Evolutionary conservation across 2,329 filamentous ascomycete species (phyloP).

Genomic region (Diplocarpon rosae): DNA sequence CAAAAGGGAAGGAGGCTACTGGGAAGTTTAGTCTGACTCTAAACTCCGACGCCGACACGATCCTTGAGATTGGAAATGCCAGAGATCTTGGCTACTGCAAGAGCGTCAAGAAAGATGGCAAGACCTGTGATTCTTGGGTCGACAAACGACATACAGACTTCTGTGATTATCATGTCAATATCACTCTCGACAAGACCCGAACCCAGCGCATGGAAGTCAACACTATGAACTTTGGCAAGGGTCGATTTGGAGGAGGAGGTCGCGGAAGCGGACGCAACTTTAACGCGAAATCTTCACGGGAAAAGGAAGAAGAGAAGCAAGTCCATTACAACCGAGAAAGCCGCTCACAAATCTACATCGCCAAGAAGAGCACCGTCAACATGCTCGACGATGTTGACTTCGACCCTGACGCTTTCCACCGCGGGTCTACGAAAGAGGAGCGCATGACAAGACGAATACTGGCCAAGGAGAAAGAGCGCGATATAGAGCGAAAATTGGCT

Average conservation of each 20-base stretch:
- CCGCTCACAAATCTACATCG: conserved; percentile 45
- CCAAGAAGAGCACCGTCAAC: conserved; percentile 42
- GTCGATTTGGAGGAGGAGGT: conserved; percentile 25
- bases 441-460: conserved; percentile 53
- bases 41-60: conserved; percentile 74
- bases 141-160: conserved; percentile 80
- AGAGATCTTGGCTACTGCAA: conserved; percentile 86
- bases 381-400: conserved; percentile 57
- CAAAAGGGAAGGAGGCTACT: conserved; percentile 60
- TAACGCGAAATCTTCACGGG: conserved; percentile 14
- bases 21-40: conserved; percentile 80
- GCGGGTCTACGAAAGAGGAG: conserved; percentile 51
- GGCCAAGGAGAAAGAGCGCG: conserved; percentile 59
- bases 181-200: conserved; percentile 61
- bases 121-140: conserved; percentile 72
- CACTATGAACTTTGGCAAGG: conserved; percentile 42
- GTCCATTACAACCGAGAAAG: conserved; percentile 45
- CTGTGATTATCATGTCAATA: conserved; percentile 86
- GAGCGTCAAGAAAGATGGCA: conserved; percentile 72
- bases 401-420: conserved; percentile 38
- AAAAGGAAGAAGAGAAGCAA: conserved; percentile 25
- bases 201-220: conserved; percentile 70
- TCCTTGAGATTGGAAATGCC: conserved; percentile 78
- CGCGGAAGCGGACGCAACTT: conserved; percentile 20
- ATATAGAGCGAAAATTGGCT: conserved; percentile 58